Base-by-base conservation (phyloP, 331 rosid species). In the Malus hybrid region DNA sequence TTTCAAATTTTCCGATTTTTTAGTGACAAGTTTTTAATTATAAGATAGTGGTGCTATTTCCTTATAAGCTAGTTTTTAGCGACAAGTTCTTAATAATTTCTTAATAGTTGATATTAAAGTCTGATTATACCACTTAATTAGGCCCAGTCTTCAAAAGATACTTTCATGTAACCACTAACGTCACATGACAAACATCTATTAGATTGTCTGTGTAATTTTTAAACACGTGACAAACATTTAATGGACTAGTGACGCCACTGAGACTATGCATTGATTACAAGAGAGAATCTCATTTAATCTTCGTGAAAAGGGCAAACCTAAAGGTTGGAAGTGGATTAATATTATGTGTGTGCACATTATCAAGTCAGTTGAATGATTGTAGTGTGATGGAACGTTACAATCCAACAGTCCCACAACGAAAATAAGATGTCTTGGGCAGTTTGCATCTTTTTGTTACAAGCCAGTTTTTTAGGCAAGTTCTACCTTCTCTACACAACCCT, bases 401-500 rank as follows among this genome's bases (percentile, higher is more conserved):
- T 52, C 20, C 57, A 52, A 52, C 20, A 52, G 57, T 52, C 57
- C 10, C 57, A 16, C 4, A 6, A 52, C 20, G 57, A 52, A 52
- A 52, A 16, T 18, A 6, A 52, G 0, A 16, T 18, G n/a, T 52
- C 57, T 52, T 16, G 57, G 20, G 3, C 57, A 1, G 57, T 52
- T 2, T 18, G 20, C n/a, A 52, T 52, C 10, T 6, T 6, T 52
- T 52, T 42, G 20, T 18, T 0, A 16, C 20, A 52, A 52, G 57
- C 57, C 57, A 7, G 57, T 52, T 52, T 52, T 52, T 18, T 1
- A 18, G 10, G 20, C 57, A 52, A 52, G 20, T 52, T 52, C 0
- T 52, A 52, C 57, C 20, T 1, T 84, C 93, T 81, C 95, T 81
- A 56, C 95, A 87, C 19, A 94, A 74, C 28, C 97, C 99, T 79